Conservation (phyloP, 371 early-diverging fungal genomes). For the Chytridium lagenaria region DNA sequence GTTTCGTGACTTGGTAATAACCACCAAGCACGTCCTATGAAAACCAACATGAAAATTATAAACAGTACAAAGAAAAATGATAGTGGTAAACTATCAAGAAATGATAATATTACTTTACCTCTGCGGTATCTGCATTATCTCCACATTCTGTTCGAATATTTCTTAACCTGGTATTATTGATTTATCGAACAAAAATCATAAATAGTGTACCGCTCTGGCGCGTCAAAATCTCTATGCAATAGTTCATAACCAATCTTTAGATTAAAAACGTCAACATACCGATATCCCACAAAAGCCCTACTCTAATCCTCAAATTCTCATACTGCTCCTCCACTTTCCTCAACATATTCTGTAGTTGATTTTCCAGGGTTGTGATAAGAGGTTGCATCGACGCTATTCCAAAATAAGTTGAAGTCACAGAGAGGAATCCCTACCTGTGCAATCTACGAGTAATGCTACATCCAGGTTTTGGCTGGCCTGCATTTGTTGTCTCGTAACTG, state of each 20-base stretch:
- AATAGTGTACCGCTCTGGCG: slow-evolving; percentile 12
- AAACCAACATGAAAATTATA: too few relatives aligned
- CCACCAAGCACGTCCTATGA: slow-evolving; percentile 15
- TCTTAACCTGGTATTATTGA: background rate
- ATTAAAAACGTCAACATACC: too few relatives aligned
- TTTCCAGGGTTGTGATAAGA: background rate
- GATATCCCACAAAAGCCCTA: slow-evolving; percentile 13
- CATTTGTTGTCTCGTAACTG: background rate
- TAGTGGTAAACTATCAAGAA: background rate
- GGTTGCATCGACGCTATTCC: slow-evolving; percentile 16
- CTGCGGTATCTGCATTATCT: slow-evolving; percentile 4
- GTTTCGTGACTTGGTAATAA: slow-evolving; percentile 9
- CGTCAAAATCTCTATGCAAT: slow-evolving; percentile 9
- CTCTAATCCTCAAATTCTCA: background rate
- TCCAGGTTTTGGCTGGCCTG: background rate
- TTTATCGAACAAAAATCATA: slow-evolving; percentile 12
- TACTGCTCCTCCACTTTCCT: slow-evolving; percentile 8
- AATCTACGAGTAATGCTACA: slow-evolving; percentile 2
- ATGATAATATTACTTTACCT: slow-evolving; percentile 1
- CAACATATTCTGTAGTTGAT: background rate
- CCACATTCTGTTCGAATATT: slow-evolving; percentile 13
- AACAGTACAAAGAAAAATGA: background rate
- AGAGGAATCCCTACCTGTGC: slow-evolving; percentile 1
- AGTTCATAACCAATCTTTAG: too few relatives aligned
- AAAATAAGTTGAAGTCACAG: background rate